Evolutionary conservation across 169 alveolate species (phyloP), one percentile per base, ranked within the genome.

Genomic region (Plasmodium knowlesi): DNA sequence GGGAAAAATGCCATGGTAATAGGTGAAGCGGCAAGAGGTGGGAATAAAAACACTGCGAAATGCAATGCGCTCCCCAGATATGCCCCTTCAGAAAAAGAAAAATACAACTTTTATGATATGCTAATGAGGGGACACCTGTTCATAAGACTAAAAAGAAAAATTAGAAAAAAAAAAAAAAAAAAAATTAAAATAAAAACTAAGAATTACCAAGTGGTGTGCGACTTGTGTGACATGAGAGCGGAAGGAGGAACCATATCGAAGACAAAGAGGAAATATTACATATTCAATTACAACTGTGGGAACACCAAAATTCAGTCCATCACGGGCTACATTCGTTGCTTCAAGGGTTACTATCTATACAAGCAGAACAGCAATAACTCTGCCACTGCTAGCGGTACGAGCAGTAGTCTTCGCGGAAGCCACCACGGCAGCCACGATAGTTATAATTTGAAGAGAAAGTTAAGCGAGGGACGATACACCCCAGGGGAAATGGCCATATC

Each of bases 241-340:
- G 80, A 74, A 85, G 61, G 39, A 85, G 76, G 76, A 67, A 22
- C 76, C 30, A 1, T 9, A 67, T 28, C 37, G 76, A 85, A 32
- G 80, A 73, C 53, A 74, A 74, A 32, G 61, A 32, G 67, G n/a
- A 85, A 12, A 41, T 85, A 85, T 41, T 85, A 74, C 34, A 67
- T 85, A 74, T 85, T 85, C 70, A 50, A 73, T 32, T 85, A 85
- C 30, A 85, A 67, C 61, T 85, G 86, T 14, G 93, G 93, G 22
- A 85, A 85, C 79, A 85, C 93, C 70, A 73, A 85, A 85, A 85
- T 85, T 73, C 93, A 85, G 80, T 76, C 84, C 14, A 85, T 85
- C 19, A 85, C 85, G 6, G 93, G 93, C 12, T 74, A 74, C 79
- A 85, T 85, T 16, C 50, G 84, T 39, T 85, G 93, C 28, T 85